phyloP scores from a whole-genome alignment of 805 yeast species.

The Saccharomycopsis capsularis region DNA sequence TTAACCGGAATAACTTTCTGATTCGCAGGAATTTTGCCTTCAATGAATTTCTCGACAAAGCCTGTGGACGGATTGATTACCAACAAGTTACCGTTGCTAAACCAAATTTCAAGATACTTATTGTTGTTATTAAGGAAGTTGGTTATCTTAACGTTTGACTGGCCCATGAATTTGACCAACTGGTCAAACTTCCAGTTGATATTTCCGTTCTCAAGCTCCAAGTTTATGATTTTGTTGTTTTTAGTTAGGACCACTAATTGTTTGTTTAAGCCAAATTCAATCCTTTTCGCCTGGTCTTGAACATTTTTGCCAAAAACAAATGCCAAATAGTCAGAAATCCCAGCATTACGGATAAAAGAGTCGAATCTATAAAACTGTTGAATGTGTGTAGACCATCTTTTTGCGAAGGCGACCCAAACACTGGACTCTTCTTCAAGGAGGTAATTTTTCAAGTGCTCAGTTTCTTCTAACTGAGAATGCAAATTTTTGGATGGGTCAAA shows the following conservation, averaged over 20 bases:
- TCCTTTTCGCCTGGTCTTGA: constrained; percentile 21
- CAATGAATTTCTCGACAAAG: not conserved
- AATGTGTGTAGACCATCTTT: constrained; percentile 25
- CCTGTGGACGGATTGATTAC: constrained; percentile 21
- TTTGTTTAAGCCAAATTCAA: constrained; percentile 42
- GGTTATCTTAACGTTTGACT: not conserved
- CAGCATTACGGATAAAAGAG: constrained; percentile 4
- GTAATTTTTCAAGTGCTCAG: not conserved
- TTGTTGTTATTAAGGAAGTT: constrained; percentile 19
- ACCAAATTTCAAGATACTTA: constrained; percentile 23
- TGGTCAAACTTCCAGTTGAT: constrained; percentile 33
- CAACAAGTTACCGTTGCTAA: constrained; percentile 28
- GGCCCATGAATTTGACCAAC: not conserved
- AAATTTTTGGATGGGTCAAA: constrained; percentile 24
- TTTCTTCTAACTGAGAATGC: constrained; percentile 7
- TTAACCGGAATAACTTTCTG: constrained; percentile 2
- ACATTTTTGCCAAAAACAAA: constrained; percentile 15
- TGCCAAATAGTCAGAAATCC: constrained; percentile 7
- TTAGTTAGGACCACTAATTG: constrained; percentile 35
- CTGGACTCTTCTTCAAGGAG: constrained; percentile 21
- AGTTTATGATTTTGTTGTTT: constrained; percentile 37
- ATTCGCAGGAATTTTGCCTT: not conserved
- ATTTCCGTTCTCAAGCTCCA: constrained; percentile 36
- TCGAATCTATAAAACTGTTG: constrained; percentile 22
- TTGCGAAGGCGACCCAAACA: constrained; percentile 26